phyloP scores from a whole-genome alignment of 306 rosid species.

The apple (Malus domestica) region ASM211411v1 NC_041803.1:48099501-48100000 shows the following conservation, averaged over 20 bases:
- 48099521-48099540: background rate
- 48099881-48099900: conserved; percentile 1
- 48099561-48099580: background rate
- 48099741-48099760: background rate
- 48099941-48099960: background rate
- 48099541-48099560: background rate
- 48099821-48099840: background rate
- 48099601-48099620: background rate
- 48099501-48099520: background rate
- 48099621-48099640: background rate
- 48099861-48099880: background rate
- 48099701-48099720: background rate
- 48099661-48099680: background rate
- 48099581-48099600: background rate
- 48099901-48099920: background rate
- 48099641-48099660: background rate
- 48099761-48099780: background rate
- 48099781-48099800: background rate
- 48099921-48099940: background rate
- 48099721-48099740: background rate
- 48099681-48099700: background rate
- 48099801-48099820: background rate
- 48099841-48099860: background rate
- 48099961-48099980: background rate
- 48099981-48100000: too few relatives aligned